A percentile compares a stretch with the other conserved stretches of the same genome.
These are phyloP conservation scores for Chenopodium formosanum DNA, from an alignment of 148 eudicot species.

Conservation along the genomic window DNA sequence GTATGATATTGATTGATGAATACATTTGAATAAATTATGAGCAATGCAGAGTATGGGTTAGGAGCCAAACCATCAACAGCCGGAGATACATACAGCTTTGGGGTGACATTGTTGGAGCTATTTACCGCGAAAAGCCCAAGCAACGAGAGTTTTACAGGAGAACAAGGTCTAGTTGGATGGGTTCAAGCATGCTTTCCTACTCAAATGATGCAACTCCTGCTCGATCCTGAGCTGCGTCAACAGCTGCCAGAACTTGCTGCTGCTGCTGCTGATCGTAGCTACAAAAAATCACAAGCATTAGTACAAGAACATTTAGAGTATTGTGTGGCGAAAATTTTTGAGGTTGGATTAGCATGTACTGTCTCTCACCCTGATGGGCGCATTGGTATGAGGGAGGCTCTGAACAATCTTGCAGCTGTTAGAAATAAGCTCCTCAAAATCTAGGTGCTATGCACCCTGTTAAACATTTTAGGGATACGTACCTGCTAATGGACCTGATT, in stretches of 20 bases:
- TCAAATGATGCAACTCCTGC: conserved; percentile 24
- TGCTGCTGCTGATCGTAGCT: not conserved
- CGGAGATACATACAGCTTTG: conserved; percentile 58
- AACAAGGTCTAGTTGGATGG: conserved; percentile 39
- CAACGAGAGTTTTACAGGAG: conserved; percentile 35
- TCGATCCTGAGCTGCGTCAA: conserved; percentile 32
- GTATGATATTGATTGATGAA: not conserved
- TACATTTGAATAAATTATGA: not conserved
- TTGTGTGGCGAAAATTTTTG: conserved; percentile 27
- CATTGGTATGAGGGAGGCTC: conserved; percentile 46
- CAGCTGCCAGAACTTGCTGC: conserved; percentile 1
- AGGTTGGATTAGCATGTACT: conserved; percentile 51
- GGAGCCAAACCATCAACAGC: conserved; percentile 47
- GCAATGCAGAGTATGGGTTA: conserved; percentile 46
- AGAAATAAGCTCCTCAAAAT: conserved; percentile 18
- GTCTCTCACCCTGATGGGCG: conserved; percentile 40
- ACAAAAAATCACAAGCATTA: not conserved
- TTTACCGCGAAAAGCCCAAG: conserved; percentile 53
- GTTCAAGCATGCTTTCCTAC: conserved; percentile 33
- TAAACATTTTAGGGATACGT: too few relatives aligned
- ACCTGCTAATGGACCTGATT: not conserved
- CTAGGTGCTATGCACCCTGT: not conserved
- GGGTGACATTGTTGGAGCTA: conserved; percentile 51
- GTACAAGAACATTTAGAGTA: conserved; percentile 12
- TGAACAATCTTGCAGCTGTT: conserved; percentile 34